Base-by-base conservation (phyloP, 73 alveolate species). In the Paramecium primaurelia region DNA sequence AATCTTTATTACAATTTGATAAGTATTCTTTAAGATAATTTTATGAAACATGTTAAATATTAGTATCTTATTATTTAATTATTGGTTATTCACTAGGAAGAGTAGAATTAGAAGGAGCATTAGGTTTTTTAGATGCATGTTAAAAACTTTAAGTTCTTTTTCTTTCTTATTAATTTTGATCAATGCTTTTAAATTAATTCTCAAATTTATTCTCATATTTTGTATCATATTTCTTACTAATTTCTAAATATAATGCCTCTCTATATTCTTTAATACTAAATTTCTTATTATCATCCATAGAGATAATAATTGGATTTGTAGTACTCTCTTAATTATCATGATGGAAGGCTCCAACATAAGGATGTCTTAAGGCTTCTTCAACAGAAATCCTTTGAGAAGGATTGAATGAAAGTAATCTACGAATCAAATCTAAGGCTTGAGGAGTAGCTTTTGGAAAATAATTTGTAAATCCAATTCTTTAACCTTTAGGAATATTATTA, bases 301-400 rank as follows among this genome's bases (percentile, higher is more conserved):
- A 96, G 42, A 97, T 87, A 10, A 73, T 92, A 26, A 97, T 95
- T 25, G 96, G 95, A 88, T 93, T 88, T 36, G 93, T 92, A 77
- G 83, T 94, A 10, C 94, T 93, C 60, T 97, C 99, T 45, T 94
- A 96, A 20, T 84, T 97, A 8, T 92, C 94, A 85, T 97, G 92
- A 91, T 97, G 99, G 95, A 96, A 97, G 30, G 96, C 95, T 1
- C 97, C 94, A 9, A 97, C 98, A 90, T 95, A 97, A 49, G 99
- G 98, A 92, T 97, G 99, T 58, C 92, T 93, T 2, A 97, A 80
- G 14, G 99, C 99, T 45, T 97, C 95, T 69, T 96, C 99, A 22
- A 95, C 97, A 6, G 98, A 93, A 32, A 96, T 77, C 59, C 99
- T 92, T 89, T 96, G 89, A 3, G 73, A 58, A 25, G 99, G 99